phyloP scores from a whole-genome alignment of 73 alveolate species.

The Tetrahymena elliotti region DNA sequence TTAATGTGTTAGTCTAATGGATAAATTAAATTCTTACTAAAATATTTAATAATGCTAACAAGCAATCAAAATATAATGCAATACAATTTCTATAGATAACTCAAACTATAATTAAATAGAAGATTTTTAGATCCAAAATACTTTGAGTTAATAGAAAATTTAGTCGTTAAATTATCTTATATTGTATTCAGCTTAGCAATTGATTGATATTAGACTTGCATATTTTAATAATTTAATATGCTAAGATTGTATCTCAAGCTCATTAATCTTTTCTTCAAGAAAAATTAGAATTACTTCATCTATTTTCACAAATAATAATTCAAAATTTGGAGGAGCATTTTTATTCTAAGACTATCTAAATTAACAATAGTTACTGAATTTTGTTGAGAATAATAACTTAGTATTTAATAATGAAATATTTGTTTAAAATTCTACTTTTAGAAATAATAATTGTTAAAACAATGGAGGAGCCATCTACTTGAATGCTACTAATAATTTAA shows the following conservation, averaged over 20 bases:
- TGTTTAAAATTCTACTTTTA: not conserved
- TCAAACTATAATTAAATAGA: not conserved
- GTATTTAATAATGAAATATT: not conserved
- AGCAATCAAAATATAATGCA: not conserved
- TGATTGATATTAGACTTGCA: not conserved
- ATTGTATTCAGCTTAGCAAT: not conserved
- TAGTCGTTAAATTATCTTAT: not conserved
- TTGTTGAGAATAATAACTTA: not conserved
- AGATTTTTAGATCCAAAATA: not conserved
- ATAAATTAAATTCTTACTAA: not conserved
- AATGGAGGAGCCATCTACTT: not conserved
- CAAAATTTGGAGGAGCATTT: not conserved
- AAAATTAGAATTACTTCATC: not conserved
- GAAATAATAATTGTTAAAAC: not conserved
- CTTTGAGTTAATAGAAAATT: not conserved
- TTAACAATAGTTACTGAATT: not conserved
- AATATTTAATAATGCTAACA: not conserved
- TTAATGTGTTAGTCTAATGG: not conserved
- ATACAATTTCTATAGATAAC: not conserved
- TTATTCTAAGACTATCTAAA: not conserved
- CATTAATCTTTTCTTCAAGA: not conserved
- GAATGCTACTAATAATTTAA: not conserved
- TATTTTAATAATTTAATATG: not conserved
- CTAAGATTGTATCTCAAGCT: not conserved
- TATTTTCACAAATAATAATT: not conserved